A percentile compares a stretch with the other conserved stretches of the same genome.
These are phyloP conservation scores for Metarhizium brunneum DNA, from an alignment of 2,329 filamentous ascomycete genomes.

Conservation along the genomic window DNA sequence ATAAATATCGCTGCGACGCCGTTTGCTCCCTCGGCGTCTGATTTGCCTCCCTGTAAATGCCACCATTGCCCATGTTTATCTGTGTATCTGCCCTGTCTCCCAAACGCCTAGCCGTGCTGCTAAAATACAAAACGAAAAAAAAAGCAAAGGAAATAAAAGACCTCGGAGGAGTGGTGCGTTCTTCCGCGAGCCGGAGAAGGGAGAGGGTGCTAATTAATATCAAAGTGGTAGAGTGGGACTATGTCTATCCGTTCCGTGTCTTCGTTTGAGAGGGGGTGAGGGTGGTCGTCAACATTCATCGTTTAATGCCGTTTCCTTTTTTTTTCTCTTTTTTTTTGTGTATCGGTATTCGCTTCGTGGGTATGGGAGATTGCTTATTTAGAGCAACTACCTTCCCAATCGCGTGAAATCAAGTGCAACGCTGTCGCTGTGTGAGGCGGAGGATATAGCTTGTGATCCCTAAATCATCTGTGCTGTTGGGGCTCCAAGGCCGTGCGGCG, in stretches of 20 bases:
- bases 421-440: not conserved
- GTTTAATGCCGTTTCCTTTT: not conserved
- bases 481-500: conserved; percentile 22
- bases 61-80: conserved; percentile 1
- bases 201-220: not conserved
- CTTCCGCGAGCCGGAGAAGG: not conserved
- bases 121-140: not conserved
- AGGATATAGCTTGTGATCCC: not conserved
- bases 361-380: not conserved
- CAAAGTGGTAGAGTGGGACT: not conserved
- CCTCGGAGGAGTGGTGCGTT: not conserved
- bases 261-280: not conserved
- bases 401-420: not conserved
- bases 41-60: not conserved
- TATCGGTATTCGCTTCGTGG: not conserved
- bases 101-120: conserved; percentile 5
- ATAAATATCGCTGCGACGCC: not conserved
- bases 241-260: conserved; percentile 3
- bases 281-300: conserved; percentile 1
- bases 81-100: not conserved
- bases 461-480: conserved; percentile 34
- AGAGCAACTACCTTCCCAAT: not conserved
- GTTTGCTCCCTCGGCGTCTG: not conserved
- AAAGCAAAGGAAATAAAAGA: not conserved
- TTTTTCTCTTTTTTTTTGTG: not conserved